Conservation (phyloP, 1,284 basidiomycete species). For the Ceratobasidium sp. region DNA sequence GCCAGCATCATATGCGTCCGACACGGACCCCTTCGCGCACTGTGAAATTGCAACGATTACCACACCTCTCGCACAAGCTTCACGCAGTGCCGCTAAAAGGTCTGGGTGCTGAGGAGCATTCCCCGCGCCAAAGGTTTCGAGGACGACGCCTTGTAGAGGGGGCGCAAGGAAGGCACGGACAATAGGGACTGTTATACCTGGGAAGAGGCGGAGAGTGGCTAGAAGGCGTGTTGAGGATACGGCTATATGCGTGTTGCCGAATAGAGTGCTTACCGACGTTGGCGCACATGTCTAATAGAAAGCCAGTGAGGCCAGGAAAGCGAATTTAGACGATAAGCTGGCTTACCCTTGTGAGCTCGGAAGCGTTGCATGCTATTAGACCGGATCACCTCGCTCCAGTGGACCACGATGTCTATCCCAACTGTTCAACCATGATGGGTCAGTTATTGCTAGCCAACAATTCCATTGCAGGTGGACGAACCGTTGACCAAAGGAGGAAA, state of each 20-base stretch:
- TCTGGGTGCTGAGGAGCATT: constrained; percentile 81
- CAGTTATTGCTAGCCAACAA: constrained; percentile 10
- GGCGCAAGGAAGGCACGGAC: constrained; percentile 77
- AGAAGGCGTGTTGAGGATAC: constrained; percentile 14
- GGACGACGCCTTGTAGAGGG: constrained; percentile 79
- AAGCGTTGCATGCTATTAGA: constrained; percentile 81
- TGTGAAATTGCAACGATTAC: constrained; percentile 93
- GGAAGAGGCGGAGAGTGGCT: constrained; percentile 86
- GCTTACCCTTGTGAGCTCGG: constrained; percentile 77
- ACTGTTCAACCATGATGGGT: constrained; percentile 58
- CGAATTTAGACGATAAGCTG: constrained; percentile 5
- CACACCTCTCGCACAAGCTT: constrained; percentile 83
- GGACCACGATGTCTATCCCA: constrained; percentile 88
- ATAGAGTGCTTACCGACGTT: constrained; percentile 69
- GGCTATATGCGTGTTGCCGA: neutral
- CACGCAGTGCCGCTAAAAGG: constrained; percentile 73
- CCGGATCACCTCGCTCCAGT: constrained; percentile 85
- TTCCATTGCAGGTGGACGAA: constrained; percentile 51
- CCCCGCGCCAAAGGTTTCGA: constrained; percentile 91
- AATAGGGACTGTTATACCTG: constrained; percentile 80
- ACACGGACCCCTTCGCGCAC: constrained; percentile 84
- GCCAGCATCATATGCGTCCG: constrained; percentile 84
- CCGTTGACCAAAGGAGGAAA: constrained; percentile 86
- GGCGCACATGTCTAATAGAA: constrained; percentile 72
- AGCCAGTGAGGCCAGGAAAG: constrained; percentile 26